Base-by-base conservation (phyloP, 371 early-diverging fungal genomes). In the Saksenaea oblongispora region DNA sequence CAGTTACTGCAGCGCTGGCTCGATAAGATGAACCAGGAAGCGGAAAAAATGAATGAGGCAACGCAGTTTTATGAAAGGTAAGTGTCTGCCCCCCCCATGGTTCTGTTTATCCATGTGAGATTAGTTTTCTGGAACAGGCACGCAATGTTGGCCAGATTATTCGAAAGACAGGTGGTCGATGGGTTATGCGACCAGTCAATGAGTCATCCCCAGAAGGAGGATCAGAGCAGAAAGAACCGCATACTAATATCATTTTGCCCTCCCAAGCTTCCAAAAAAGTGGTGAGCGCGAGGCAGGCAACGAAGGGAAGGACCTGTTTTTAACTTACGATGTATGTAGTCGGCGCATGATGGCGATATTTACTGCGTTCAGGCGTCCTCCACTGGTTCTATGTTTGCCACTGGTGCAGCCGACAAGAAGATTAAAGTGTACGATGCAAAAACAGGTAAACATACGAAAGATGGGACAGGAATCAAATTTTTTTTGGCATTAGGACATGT, bases 1-100 rank as follows among this genome's bases (percentile, higher is more conserved):
- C 88, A 93, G 54, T 74, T 98, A 27, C 76, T 98, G 35, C 88
- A 94, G 63, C 84, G 97, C 31, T 96, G 95, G 95, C 87, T 98
- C 34, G 80, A 87, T 61, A 91, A 93, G 67, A 97, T 93, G 91
- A 93, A 93, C 60, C 92, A 94, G 65, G 95, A 96, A 69, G 97
- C 94, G 0, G 90, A 93, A 28, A 89, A 90, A 65, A 93, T 98
- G 90, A 97, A 98, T 71, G 92, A 93, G 36, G 95, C 91, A 2
- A 97, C 95, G 55, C 85, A 88, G 61, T 89, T 91, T 72, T 85
- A 90, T 65, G 93, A 92, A 78, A 84, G 71, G 94, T 89, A 75
- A 14, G 44, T 37, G n/a, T 56, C 9, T 35, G 31, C 42, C 62
- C 14, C 10, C 42, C 5, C 17, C 5, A 13, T 18, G 15, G 13